Evolutionary conservation across 2,329 filamentous ascomycete genomes (phyloP).

Genomic region (Aureobasidium leucospermi): DNA sequence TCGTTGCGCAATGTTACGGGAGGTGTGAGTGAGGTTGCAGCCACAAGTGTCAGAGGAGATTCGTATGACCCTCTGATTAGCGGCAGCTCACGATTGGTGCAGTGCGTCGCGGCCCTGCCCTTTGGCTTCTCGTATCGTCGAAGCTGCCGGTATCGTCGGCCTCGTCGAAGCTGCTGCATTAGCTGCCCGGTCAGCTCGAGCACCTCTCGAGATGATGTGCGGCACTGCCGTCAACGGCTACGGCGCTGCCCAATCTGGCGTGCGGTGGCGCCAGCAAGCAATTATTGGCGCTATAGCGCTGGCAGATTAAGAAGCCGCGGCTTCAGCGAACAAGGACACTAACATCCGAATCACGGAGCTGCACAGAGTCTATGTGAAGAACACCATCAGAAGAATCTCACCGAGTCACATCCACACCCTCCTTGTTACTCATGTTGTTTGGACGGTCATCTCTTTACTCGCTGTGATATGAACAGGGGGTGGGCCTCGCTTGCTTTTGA

Average conservation of each 20-base stretch:
- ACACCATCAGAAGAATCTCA: too few species aligned
- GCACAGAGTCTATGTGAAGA: neutral
- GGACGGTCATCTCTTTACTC: neutral
- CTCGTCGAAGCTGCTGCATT: neutral
- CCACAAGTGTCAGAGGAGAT: neutral
- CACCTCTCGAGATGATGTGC: neutral
- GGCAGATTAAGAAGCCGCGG: neutral
- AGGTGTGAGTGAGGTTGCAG: neutral
- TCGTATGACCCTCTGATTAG: neutral
- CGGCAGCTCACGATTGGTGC: neutral
- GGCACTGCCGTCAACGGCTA: neutral
- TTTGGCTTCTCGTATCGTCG: neutral
- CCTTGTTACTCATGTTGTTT: neutral
- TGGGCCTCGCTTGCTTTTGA: neutral
- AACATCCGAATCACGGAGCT: neutral
- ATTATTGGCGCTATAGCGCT: neutral
- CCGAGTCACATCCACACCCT: neutral
- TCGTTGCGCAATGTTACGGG: neutral
- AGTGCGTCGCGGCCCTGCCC: neutral
- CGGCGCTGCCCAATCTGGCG: neutral
- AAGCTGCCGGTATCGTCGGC: neutral
- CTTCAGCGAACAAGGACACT: neutral
- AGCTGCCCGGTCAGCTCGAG: neutral
- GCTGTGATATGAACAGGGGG: neutral
- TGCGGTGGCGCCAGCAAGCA: slow-evolving; percentile 1